These are phyloP conservation scores for Chaetomiaceae sp. DNA, from an alignment of 2,329 filamentous ascomycete genomes.

Conservation along the genomic window DNA sequence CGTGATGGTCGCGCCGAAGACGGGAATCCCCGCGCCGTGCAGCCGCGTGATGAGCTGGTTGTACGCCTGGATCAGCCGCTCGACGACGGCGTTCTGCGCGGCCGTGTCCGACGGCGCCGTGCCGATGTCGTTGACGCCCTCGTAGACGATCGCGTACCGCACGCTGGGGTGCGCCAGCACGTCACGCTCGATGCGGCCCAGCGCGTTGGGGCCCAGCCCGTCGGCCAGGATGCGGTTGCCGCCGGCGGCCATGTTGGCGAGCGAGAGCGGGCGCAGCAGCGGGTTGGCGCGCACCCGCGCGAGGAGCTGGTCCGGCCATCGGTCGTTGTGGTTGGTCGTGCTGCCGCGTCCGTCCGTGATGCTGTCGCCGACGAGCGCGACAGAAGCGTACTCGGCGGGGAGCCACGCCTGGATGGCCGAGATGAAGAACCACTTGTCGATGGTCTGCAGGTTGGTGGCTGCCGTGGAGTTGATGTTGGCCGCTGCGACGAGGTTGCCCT, in stretches of 20 bases:
- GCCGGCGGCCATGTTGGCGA: constrained; percentile 57
- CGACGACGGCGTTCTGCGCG: constrained; percentile 40
- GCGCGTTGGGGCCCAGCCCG: constrained; percentile 52
- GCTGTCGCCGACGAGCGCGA: constrained; percentile 58
- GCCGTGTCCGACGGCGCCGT: constrained; percentile 36
- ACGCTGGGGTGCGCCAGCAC: constrained; percentile 50
- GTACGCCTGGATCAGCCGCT: constrained; percentile 47
- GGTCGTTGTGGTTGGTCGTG: constrained; percentile 51
- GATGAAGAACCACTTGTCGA: constrained; percentile 54
- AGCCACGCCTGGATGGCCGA: constrained; percentile 51
- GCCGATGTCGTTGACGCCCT: constrained; percentile 61
- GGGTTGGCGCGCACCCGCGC: constrained; percentile 35
- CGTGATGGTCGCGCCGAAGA: constrained; percentile 51
- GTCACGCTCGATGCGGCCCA: constrained; percentile 53
- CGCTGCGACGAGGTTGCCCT: constrained; percentile 44
- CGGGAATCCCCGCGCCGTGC: constrained; percentile 45
- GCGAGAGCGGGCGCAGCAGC: constrained; percentile 24
- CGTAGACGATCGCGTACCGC: constrained; percentile 52
- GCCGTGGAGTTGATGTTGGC: constrained; percentile 31
- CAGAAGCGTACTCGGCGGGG: constrained; percentile 33
- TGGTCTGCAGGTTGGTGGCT: constrained; percentile 19
- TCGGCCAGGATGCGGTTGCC: constrained; percentile 56
- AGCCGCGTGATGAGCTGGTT: constrained; percentile 49
- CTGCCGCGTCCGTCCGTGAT: constrained; percentile 60
- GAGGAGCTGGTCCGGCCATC: constrained; percentile 40